These are phyloP conservation scores for Theobroma cacao DNA, from an alignment of 345 rosid genomes.

Conservation along the genomic window DNA sequence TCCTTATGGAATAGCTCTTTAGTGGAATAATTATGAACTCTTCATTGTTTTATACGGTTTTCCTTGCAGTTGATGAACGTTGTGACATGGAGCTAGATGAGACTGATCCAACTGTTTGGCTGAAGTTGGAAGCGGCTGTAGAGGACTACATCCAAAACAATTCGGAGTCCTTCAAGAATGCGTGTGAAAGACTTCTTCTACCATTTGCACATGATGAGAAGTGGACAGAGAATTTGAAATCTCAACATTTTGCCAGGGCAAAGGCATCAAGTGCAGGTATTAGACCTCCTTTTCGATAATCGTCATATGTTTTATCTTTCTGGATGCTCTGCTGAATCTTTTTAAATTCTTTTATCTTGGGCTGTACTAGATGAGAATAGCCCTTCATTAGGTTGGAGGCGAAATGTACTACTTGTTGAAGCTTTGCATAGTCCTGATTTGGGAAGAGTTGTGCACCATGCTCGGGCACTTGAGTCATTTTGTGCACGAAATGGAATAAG, in stretches of 20 bases:
- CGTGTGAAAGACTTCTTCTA: conserved; percentile 67
- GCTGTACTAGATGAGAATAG: conserved; percentile 49
- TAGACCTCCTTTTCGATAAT: neutral
- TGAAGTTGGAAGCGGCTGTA: conserved; percentile 79
- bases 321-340: conserved; percentile 23
- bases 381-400: conserved; percentile 95
- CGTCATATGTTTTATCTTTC: neutral
- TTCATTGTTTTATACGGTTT: conserved; percentile 14
- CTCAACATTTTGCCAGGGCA: conserved; percentile 34
- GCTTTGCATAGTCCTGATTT: conserved; percentile 88
- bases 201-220: conserved; percentile 82
- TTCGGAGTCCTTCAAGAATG: conserved; percentile 65
- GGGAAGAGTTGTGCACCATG: conserved; percentile 76
- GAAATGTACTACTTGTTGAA: conserved; percentile 87
- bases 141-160: conserved; percentile 75
- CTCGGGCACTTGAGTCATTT: conserved; percentile 85
- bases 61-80: conserved; percentile 81
- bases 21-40: conserved; percentile 13
- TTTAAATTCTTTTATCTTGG: conserved; percentile 14
- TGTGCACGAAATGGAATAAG: conserved; percentile 71
- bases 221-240: conserved; percentile 54
- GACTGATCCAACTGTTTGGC: conserved; percentile 97
- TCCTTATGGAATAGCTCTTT: neutral
- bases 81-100: conserved; percentile 98
- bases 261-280: conserved; percentile 49